Evolutionary conservation across 768 basidiomycete genomes (phyloP), one percentile per base, ranked within the genome.

Genomic region (Leccinum incarnatum): DNA sequence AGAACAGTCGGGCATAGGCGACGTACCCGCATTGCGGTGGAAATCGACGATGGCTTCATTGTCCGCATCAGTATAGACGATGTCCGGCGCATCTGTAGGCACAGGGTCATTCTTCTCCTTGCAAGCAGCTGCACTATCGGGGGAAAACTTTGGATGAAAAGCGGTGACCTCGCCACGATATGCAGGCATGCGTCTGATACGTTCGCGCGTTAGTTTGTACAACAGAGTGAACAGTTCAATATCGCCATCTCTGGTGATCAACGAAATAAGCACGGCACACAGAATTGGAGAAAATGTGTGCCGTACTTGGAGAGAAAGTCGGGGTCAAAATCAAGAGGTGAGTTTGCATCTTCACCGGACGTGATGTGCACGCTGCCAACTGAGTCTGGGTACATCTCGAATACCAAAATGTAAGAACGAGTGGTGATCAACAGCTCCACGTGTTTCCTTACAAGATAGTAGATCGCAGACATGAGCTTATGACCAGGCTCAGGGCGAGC

Each of bases 121-220:
- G 40, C 70, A 69, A 1, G 61, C 54, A 0, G 77, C 76, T 4
- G 58, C 25, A 40, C 78, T 71, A 2, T 62, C 66, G 1, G 53
- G 51, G 0, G 67, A 42, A 51, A 79, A 79, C 7, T 55, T 21
- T 2, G 77, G 77, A 27, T 71, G 68, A 15, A 25, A 8, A 0
- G n/a, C 11, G 14, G 58, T 9, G 2, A 56, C 50, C 40, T 69
- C 69, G 27, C 69, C 69, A 0, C 68, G 66, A 53, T 67, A 71
- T 6, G 51, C 51, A 5, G 73, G 65, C 79, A 86, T 81, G 15
- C 86, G 81, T 36, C 87, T 79, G 4, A 75, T 72, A 10, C 83
- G 61, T 70, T 88, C 86, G 2, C 85, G 77, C 4, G 67, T 55
- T 54, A 77, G 78, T 62, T 88, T 88, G 68, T 86, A 88, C 0